Evolutionary conservation across 441 rosid species (phyloP), one percentile per base, ranked within the genome.

Genomic region (Melastoma candidum): DNA sequence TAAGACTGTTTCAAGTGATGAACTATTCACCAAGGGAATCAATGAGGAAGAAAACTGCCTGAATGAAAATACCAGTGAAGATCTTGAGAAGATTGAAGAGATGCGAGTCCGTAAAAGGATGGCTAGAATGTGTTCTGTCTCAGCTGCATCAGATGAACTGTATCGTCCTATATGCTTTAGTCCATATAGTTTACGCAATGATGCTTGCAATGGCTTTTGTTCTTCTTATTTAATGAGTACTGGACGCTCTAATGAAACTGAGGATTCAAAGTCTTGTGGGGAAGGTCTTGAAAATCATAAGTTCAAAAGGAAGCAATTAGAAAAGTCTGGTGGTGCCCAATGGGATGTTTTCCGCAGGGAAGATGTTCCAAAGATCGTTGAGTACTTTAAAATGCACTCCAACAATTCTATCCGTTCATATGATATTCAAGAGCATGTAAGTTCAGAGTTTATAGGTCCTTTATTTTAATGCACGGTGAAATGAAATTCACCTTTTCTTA

Each of bases 341-440:
- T 94, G 97, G 99, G 99, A 90, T 77, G 83, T 90, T 65, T 94
- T 90, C 63, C 90, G 84, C 59, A 80, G 82, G 63, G 86, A 82
- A 74, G 99, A 94, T 75, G 90, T 82, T 63, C 92, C 87, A 39
- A 82, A 82, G 74, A 84, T 94, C 60, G 65, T 78, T 25, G 89
- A 85, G 49, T 94, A 90, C 68, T 74, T 94, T 24, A 74, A 63
- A 56, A 79, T 65, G 73, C 84, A 94, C 59, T 78, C 80, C 46
- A 65, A 71, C 22, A 87, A 94, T 71, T 78, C 89, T 51, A 49
- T 52, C 53, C 62, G 66, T 53, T 49, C 70, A 52, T 49, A 59
- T 68, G 78, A 75, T 51, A 69, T 63, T 43, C 63, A 36, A 50
- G 72, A 77, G 55, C 69, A 68, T 60, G 97, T 84, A 74, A 84